These are phyloP conservation scores for Thalassiosira profunda DNA, from an alignment of 108 stramenopile genomes.

Conservation along the genomic window DNA sequence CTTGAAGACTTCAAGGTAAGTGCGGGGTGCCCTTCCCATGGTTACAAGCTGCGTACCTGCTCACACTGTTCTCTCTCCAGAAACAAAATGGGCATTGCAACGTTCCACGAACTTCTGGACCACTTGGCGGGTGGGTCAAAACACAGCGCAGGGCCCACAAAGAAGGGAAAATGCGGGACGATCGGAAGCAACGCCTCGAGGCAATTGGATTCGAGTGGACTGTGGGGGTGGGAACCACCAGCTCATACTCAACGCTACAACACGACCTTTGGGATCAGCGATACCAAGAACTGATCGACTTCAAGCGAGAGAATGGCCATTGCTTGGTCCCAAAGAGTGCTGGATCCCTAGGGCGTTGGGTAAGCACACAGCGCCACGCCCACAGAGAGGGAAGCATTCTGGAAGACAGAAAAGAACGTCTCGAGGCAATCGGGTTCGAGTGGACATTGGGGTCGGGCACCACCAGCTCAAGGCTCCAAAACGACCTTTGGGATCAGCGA, in stretches of 20 bases:
- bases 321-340: background rate
- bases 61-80: no score
- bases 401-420: constrained; percentile 47
- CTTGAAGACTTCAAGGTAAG: constrained; percentile 51
- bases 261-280: background rate
- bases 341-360: background rate
- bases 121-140: background rate
- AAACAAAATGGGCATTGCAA: constrained; percentile 28
- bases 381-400: constrained; percentile 20
- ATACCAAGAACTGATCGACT: constrained; percentile 25
- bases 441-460: constrained; percentile 37
- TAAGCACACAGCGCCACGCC: background rate
- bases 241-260: no score
- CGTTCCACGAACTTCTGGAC: background rate
- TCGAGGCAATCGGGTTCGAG: constrained; percentile 67
- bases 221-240: background rate
- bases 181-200: constrained; percentile 54
- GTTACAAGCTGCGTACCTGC: no score
- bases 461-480: no score
- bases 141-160: background rate
- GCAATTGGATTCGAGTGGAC: constrained; percentile 70
- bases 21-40: no score
- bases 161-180: constrained; percentile 33
- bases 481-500: background rate
- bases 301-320: constrained; percentile 40